Evolutionary conservation across 306 rosid species (phyloP), one percentile per base, ranked within the genome.

Genomic region (Cicer judaicum): DNA sequence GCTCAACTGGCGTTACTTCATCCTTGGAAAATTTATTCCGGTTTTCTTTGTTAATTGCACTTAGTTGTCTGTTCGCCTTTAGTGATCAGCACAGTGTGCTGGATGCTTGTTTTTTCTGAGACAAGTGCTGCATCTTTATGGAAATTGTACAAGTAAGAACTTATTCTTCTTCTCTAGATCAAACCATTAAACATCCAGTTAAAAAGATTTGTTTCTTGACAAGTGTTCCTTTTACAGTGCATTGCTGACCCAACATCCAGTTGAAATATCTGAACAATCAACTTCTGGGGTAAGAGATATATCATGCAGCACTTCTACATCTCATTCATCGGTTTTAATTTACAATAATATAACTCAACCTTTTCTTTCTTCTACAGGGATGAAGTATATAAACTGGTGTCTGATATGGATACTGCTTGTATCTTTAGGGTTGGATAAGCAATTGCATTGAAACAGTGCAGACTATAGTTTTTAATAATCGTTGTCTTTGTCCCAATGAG

Each of bases 31-130:
- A 85, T 90, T 88, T 88, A 91, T 91, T 90, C 84, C 78, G 85
- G 97, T 88, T 86, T 92, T 96, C 66, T 92, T 88, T 83, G 99
- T 92, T 77, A 94, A 92, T 85, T 86, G 89, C 89, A 94, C 99
- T 80, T 94, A 94, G 92, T 80, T 83, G 88, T 83, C 86, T 61
- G 74, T 72, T 89, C 75, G 78, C 76, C 80, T 77, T 84, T 72
- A 80, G 87, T 87, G 93, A 88, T 82, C 93, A 80, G 87, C 89
- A 86, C 92, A 68, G 76, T 83, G 80, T 85, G 84, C 73, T 88
- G 86, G 74, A 88, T 90, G 99, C 91, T 86, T 80, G 80, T 83
- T 84, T 76, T 80, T 80, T 83, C 75, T 91, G 84, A 88, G 86
- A 85, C 80, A 48, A 87, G 90, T 87, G 90, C 89, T 87, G 91